Evolutionary conservation across 768 basidiomycete genomes (phyloP).

Genomic region (Suillus subaureus): DNA sequence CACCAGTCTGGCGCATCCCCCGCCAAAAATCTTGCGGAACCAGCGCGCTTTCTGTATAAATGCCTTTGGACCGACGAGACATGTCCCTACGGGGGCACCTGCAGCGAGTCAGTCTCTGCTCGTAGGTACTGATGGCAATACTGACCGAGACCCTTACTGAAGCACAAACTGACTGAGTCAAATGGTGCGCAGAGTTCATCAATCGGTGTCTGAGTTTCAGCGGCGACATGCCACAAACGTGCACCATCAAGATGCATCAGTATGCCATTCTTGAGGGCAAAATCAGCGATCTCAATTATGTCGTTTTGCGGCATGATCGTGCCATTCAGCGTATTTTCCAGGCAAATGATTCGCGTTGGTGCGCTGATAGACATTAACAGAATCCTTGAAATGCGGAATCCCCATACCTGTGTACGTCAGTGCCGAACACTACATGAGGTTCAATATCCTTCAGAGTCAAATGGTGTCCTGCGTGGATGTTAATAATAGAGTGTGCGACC

Average conservation of each 20-base stretch:
- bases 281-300: slow-evolving; percentile 77
- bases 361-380: slow-evolving; percentile 48
- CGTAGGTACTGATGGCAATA: slow-evolving; percentile 9
- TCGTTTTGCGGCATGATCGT: slow-evolving; percentile 91
- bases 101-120: background rate
- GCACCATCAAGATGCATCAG: slow-evolving; percentile 94
- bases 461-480: slow-evolving; percentile 59
- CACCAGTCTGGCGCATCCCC: slow-evolving; percentile 92
- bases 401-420: slow-evolving; percentile 66
- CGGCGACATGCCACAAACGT: slow-evolving; percentile 91
- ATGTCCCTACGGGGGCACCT: slow-evolving; percentile 83
- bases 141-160: slow-evolving; percentile 94
- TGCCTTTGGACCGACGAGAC: slow-evolving; percentile 78
- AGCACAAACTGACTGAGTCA: slow-evolving; percentile 91
- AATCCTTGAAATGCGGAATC: background rate
- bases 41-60: slow-evolving; percentile 83
- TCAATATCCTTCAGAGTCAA: slow-evolving; percentile 79
- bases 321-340: slow-evolving; percentile 95
- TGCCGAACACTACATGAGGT: slow-evolving; percentile 59
- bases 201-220: slow-evolving; percentile 66
- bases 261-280: slow-evolving; percentile 67
- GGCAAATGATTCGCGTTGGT: slow-evolving; percentile 80
- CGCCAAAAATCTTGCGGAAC: slow-evolving; percentile 94
- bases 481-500: background rate
- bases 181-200: slow-evolving; percentile 85